Percentiles rank a stretch among this genome's conserved stretches.
Evolutionary conservation across 2,329 filamentous ascomycete species (phyloP).

Genomic region (Ophiocordyceps australis): DNA sequence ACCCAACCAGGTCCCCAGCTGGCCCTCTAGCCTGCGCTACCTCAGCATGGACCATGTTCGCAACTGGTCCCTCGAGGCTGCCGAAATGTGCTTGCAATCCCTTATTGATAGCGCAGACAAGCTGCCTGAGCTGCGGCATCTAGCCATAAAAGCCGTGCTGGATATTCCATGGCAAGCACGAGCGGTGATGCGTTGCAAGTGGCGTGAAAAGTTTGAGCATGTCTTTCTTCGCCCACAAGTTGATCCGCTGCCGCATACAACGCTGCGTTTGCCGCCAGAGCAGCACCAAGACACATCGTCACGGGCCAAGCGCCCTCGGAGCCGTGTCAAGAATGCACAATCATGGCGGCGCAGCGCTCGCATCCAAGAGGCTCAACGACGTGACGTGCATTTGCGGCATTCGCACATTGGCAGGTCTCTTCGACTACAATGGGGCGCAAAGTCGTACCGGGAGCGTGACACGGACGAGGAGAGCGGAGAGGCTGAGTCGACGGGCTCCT

Average conservation of each 20-base stretch:
- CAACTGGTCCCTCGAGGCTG: slow-evolving; percentile 51
- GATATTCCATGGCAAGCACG: slow-evolving; percentile 69
- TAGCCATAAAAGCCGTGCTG: slow-evolving; percentile 62
- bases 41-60: slow-evolving; percentile 64
- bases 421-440: slow-evolving; percentile 5
- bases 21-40: slow-evolving; percentile 54
- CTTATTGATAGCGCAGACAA: slow-evolving; percentile 52
- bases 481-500: slow-evolving; percentile 8
- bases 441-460: slow-evolving; percentile 25
- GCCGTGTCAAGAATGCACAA: slow-evolving; percentile 6
- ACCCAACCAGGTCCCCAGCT: slow-evolving; percentile 49
- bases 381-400: slow-evolving; percentile 10
- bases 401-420: slow-evolving; percentile 6
- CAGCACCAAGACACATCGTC: background rate
- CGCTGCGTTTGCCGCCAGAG: slow-evolving; percentile 6
- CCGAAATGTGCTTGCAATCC: slow-evolving; percentile 63
- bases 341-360: slow-evolving; percentile 19
- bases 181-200: slow-evolving; percentile 59
- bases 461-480: slow-evolving; percentile 26
- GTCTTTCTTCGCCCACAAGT: slow-evolving; percentile 39
- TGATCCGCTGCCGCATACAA: slow-evolving; percentile 16
- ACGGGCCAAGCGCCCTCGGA: slow-evolving; percentile 6
- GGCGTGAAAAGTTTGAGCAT: slow-evolving; percentile 51
- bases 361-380: too few relatives aligned
- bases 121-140: slow-evolving; percentile 46